Evolutionary conservation across 2,329 filamentous ascomycete species (phyloP).

Genomic region (Ceratocystis harringtonii): DNA sequence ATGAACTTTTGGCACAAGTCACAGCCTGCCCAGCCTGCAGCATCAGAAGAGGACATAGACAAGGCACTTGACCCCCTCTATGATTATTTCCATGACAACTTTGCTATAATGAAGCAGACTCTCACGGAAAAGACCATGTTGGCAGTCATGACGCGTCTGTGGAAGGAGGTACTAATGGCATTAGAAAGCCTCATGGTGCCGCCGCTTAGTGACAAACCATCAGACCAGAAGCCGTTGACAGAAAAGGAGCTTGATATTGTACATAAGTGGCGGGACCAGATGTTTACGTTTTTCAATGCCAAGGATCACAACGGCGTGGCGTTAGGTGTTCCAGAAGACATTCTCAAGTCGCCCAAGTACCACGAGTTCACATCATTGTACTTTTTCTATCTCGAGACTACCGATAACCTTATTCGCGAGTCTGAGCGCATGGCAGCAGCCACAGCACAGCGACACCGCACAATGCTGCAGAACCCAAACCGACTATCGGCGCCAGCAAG

Average conservation of each 20-base stretch:
- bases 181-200: constrained; percentile 84
- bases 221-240: constrained; percentile 64
- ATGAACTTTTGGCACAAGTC: constrained; percentile 54
- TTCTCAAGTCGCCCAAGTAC: constrained; percentile 94
- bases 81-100: constrained; percentile 94
- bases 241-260: constrained; percentile 88
- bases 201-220: constrained; percentile 87
- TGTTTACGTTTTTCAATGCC: constrained; percentile 92
- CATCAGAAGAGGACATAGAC: constrained; percentile 60
- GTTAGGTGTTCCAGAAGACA: constrained; percentile 75
- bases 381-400: constrained; percentile 96
- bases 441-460: constrained; percentile 58
- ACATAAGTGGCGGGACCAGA: constrained; percentile 80
- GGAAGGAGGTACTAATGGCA: constrained; percentile 92
- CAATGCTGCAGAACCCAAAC: constrained; percentile 47
- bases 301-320: constrained; percentile 72
- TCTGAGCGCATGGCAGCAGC: constrained; percentile 91
- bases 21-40: constrained; percentile 36
- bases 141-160: constrained; percentile 92
- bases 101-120: constrained; percentile 96
- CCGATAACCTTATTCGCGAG: constrained; percentile 81
- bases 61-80: constrained; percentile 74
- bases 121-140: constrained; percentile 93
- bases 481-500: constrained; percentile 53
- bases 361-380: constrained; percentile 91